These are phyloP conservation scores for Trichoderma arundinaceum DNA, from an alignment of 2,329 filamentous ascomycete species.

Conservation along the genomic window DNA sequence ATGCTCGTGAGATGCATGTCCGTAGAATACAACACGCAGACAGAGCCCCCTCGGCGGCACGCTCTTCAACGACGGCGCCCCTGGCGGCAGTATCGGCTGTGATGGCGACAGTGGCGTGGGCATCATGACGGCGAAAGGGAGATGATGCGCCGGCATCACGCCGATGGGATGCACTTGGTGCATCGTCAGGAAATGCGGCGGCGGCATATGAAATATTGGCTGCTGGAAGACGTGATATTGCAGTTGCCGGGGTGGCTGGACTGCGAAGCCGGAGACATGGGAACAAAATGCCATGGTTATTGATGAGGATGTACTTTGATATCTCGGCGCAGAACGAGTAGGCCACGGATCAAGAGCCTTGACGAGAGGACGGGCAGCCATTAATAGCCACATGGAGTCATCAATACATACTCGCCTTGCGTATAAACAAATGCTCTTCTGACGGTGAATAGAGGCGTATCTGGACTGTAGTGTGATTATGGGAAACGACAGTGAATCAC, in stretches of 20 bases:
- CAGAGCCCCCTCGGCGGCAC: not conserved
- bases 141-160: not conserved
- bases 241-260: not conserved
- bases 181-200: not conserved
- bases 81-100: not conserved
- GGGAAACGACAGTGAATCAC: slow-evolving; percentile 11
- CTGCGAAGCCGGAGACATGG: slow-evolving; percentile 38
- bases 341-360: not conserved
- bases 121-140: not conserved
- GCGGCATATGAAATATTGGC: not conserved
- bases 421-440: not conserved
- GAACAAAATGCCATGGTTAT: slow-evolving; percentile 38
- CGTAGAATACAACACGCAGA: slow-evolving; percentile 5
- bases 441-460: not conserved
- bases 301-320: too few species aligned
- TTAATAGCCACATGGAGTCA: too few species aligned
- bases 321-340: not conserved
- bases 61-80: not conserved
- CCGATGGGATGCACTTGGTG: not conserved
- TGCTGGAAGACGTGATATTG: slow-evolving; percentile 6
- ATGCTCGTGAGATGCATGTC: not conserved
- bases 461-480: not conserved
- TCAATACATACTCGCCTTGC: too few species aligned
- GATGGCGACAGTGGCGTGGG: not conserved
- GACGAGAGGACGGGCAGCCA: too few species aligned